These are phyloP conservation scores for Blastobotrys chiropterorum DNA, from an alignment of 805 yeast genomes.

Conservation along the genomic window DNA sequence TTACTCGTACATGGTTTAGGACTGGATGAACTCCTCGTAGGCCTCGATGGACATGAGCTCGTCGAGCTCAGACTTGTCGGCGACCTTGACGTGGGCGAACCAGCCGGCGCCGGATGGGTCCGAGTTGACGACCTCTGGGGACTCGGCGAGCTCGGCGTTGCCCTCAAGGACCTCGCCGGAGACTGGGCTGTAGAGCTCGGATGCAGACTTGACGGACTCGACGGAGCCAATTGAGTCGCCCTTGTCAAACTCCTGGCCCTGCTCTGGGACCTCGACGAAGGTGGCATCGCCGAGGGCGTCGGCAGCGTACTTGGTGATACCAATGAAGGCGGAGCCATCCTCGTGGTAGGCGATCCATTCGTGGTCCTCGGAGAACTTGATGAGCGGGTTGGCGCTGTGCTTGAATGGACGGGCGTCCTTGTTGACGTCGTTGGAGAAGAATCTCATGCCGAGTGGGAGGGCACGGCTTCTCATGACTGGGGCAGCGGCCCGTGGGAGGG, in stretches of 20 bases:
- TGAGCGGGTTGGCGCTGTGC: slow-evolving; percentile 25
- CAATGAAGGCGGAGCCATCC: slow-evolving; percentile 72
- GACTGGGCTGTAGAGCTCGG: slow-evolving; percentile 87
- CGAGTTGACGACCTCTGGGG: slow-evolving; percentile 72
- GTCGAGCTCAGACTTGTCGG: slow-evolving; percentile 33
- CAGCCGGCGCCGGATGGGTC: slow-evolving; percentile 95
- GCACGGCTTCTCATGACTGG: slow-evolving; percentile 4
- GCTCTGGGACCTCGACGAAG: slow-evolving; percentile 81
- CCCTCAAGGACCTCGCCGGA: slow-evolving; percentile 67
- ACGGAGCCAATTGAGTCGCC: slow-evolving; percentile 90
- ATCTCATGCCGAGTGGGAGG: slow-evolving; percentile 12
- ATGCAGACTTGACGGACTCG: slow-evolving; percentile 90
- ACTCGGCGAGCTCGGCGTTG: slow-evolving; percentile 57
- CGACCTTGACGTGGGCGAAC: slow-evolving; percentile 72
- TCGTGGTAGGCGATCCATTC: slow-evolving; percentile 89
- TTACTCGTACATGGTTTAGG: background rate
- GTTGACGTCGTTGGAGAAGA: slow-evolving; percentile 27
- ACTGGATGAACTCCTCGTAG: slow-evolving; percentile 29
- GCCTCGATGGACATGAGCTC: slow-evolving; percentile 26
- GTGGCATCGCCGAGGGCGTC: slow-evolving; percentile 97
- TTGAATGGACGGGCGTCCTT: slow-evolving; percentile 25
- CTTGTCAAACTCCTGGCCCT: slow-evolving; percentile 49
- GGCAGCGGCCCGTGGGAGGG: slow-evolving; percentile 1
- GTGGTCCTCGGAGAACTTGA: slow-evolving; percentile 74
- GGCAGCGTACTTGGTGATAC: slow-evolving; percentile 91